These are phyloP conservation scores for Wallacemonas sp. DNA, from an alignment of 208 protist species.

Conservation along the genomic window DNA sequence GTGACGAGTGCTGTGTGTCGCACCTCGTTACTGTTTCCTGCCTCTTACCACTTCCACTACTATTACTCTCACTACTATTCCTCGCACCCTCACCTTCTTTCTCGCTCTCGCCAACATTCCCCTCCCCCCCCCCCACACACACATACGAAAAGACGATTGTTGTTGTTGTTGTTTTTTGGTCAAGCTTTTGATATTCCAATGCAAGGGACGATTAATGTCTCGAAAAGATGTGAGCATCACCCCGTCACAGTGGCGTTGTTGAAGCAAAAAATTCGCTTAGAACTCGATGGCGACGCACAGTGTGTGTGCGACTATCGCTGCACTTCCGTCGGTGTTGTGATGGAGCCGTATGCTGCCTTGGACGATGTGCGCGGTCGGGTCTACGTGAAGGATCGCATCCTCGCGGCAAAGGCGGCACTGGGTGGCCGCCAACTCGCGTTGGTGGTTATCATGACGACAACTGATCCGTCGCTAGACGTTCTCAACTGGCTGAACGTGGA, in stretches of 20 bases:
- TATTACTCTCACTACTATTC: no score
- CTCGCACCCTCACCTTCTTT: no score
- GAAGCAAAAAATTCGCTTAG: conserved; percentile 2
- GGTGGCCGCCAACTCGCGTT: conserved; percentile 22
- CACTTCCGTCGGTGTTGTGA: neutral
- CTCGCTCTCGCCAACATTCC: no score
- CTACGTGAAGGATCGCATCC: neutral
- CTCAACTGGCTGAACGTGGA: conserved; percentile 73
- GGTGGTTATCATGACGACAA: conserved; percentile 26
- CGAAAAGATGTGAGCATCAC: conserved; percentile 1
- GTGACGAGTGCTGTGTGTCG: no score
- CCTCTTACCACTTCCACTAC: no score
- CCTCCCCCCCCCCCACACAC: no score
- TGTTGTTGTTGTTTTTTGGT: no score
- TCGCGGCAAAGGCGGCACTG: neutral
- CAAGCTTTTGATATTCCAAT: no score
- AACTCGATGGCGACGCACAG: neutral
- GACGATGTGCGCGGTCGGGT: neutral
- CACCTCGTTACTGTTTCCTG: no score
- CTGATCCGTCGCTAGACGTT: conserved; percentile 43
- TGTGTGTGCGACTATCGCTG: neutral
- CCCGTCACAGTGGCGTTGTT: neutral
- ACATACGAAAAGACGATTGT: no score
- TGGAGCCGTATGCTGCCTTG: neutral
- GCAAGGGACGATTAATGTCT: conserved; percentile 1